phyloP scores from a whole-genome alignment of 345 rosid genomes.

The Hirschfeldia incana region DNA sequence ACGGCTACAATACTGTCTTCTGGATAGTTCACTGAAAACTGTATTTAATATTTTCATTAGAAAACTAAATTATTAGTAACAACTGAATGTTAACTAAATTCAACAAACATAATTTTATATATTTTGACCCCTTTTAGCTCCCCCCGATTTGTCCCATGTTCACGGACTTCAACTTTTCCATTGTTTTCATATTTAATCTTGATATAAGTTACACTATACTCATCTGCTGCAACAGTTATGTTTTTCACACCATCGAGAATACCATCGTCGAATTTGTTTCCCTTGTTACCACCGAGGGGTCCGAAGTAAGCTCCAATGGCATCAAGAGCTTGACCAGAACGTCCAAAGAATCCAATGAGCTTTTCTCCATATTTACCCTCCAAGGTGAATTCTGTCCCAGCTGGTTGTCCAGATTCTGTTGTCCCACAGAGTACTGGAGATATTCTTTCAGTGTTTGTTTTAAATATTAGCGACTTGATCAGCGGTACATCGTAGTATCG shows the following conservation, averaged over 20 bases:
- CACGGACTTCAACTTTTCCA: conserved; percentile 14
- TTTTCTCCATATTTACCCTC: conserved; percentile 29
- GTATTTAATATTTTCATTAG: conserved; percentile 2
- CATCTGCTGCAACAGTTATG: background rate
- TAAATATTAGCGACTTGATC: conserved; percentile 4
- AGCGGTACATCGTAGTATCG: background rate
- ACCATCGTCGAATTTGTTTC: conserved; percentile 31
- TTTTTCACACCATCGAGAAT: conserved; percentile 27
- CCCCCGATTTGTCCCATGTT: conserved; percentile 15
- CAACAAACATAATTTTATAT: background rate
- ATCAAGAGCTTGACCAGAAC: conserved; percentile 30
- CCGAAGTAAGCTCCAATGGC: conserved; percentile 33
- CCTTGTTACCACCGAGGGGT: conserved; percentile 26
- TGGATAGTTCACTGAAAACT: background rate
- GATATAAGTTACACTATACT: conserved; percentile 8
- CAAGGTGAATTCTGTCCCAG: conserved; percentile 14
- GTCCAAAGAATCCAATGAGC: conserved; percentile 35
- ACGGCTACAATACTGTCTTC: background rate
- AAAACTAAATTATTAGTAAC: background rate
- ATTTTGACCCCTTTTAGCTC: conserved; percentile 10
- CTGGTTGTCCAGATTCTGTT: background rate
- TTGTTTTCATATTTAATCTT: conserved; percentile 29
- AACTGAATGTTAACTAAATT: background rate
- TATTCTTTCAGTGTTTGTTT: conserved; percentile 10
- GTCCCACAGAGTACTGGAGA: conserved; percentile 1